Conservation (phyloP, 2,329 filamentous ascomycete species). For the Exophiala mesophila region DNA sequence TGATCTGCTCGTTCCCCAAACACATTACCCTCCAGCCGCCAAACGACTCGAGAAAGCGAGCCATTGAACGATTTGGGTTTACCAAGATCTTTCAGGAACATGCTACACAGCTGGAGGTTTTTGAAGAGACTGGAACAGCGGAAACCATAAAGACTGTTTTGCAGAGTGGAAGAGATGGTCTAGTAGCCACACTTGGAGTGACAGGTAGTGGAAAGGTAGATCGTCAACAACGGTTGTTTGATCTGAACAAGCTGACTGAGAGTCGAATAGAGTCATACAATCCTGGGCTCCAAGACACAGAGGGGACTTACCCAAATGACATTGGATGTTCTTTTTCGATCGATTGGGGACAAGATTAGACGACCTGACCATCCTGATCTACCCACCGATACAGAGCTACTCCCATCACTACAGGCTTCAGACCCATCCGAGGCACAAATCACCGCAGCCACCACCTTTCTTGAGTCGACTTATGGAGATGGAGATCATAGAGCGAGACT, state of each 20-base stretch:
- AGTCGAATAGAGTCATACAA: slow-evolving; percentile 74
- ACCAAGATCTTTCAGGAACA: slow-evolving; percentile 89
- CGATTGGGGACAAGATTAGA: slow-evolving; percentile 67
- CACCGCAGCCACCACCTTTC: slow-evolving; percentile 66
- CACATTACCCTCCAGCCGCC: slow-evolving; percentile 76
- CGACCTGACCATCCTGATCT: slow-evolving; percentile 48
- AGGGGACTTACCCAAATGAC: slow-evolving; percentile 87
- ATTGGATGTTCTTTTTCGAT: slow-evolving; percentile 83
- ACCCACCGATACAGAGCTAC: slow-evolving; percentile 53
- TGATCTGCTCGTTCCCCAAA: slow-evolving; percentile 45
- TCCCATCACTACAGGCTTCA: slow-evolving; percentile 68
- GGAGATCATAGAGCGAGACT: slow-evolving; percentile 51
- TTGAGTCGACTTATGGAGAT: slow-evolving; percentile 71
- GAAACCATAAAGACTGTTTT: slow-evolving; percentile 68
- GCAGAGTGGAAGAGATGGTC: slow-evolving; percentile 76
- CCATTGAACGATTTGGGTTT: slow-evolving; percentile 90
- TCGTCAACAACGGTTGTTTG: slow-evolving; percentile 1
- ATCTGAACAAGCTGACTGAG: slow-evolving; percentile 9
- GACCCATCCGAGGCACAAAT: slow-evolving; percentile 79
- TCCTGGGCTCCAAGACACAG: slow-evolving; percentile 79
- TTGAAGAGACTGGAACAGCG: slow-evolving; percentile 62
- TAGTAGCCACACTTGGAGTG: slow-evolving; percentile 86
- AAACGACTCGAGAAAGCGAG: slow-evolving; percentile 74
- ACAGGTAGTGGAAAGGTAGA: slow-evolving; percentile 94
- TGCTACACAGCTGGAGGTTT: slow-evolving; percentile 78